Base-by-base conservation (phyloP, 352 stramenopile species). In the Elongisporangium prolatum region DNA sequence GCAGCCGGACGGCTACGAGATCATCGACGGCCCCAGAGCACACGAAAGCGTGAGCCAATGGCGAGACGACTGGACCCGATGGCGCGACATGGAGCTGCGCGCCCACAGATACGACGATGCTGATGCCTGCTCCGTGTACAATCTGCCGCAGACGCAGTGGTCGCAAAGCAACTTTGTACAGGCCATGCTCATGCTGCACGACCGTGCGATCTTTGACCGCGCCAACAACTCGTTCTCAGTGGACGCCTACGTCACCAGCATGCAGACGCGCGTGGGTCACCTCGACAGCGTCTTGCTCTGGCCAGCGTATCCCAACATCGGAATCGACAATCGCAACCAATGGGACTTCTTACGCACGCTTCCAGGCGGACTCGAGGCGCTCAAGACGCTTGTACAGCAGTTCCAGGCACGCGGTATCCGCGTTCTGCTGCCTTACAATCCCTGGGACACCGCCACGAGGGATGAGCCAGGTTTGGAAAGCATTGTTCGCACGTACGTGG, bases 261-360 rank as follows among this genome's bases (percentile, higher is more conserved):
- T 93, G 67, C 59, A 89, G 48, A 48, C 52, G 22, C 77, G 75
- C 8, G 62, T 93, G 11, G 77, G 83, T 9, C 63, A 64, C 21
- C 58, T 93, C 47, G 85, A 95, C 61, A 95, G 81, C 64, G 81
- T 93, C n/a, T 59, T 95, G 50, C 68, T 95, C 49, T 95, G 85
- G 85, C 71, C 83, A 4, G 77, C 77, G 59, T 95, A 95, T 54
- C 85, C 85, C 8, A 93, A 93, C 61, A 82, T 87, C 49, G 85
- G 85, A 20, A 83, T 95, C 50, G 85, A 95, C 65, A 80, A 77
- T 52, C 77, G 83, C n/a, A 95, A 90, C 64, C 85, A 95, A 66
- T 93, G 70, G 71, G 79, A 93, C 52, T 63, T 88, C 13, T 38
- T 91, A 20, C 69, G 79, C 14, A 66, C 75, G n/a, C 69, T 93